Evolutionary conservation across 768 basidiomycete species (phyloP), one percentile per base, ranked within the genome.

Genomic region (Floccularia luteovirens): DNA sequence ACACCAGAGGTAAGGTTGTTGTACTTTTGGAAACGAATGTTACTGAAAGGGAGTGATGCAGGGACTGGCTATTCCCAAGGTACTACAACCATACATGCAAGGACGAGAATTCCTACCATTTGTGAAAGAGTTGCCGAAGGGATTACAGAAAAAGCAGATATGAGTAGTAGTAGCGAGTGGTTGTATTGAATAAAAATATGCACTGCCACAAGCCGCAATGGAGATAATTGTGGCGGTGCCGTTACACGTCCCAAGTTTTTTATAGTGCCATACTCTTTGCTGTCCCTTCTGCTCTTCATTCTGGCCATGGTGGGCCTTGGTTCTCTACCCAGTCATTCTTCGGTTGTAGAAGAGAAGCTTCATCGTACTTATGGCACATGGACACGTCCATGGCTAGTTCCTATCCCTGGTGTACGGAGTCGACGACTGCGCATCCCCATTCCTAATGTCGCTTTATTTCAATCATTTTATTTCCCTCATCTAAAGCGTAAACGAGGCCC

Each of bases 61-160:
- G 91, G 94, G 94, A 20, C 68, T 99, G 42, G 70, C 79, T 38
- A 82, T 99, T 53, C 96, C 96, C 12, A 83, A 92, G 57, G 84
- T 80, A 2, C 74, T 98, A 19, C 77, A 82, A 45, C 91, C 91
- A 38, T 98, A 97, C 63, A 92, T 99, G 92, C 85, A 88, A 57
- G 94, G 96, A 3, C 77, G 93, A 2, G 80, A 83, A n/a, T 89
- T 90, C 62, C 54, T 92, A 33, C 87, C 86, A 12, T 90, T 79
- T 70, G 79, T 81, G 36, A 89, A 84, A 55, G 83, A 81, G 52
- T 60, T 90, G 44, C 86, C 88, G 7, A 90, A 88, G 64, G 71
- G 69, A 17, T 51, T 86, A 45, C 82, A 87, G 64, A 79, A 75
- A 67, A 90, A 90, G 63, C 77, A 68, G 46, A 62, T 54, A 35